These are phyloP conservation scores for Diospyros lotus DNA, from an alignment of 148 eudicot species.

Conservation along the genomic window DNA sequence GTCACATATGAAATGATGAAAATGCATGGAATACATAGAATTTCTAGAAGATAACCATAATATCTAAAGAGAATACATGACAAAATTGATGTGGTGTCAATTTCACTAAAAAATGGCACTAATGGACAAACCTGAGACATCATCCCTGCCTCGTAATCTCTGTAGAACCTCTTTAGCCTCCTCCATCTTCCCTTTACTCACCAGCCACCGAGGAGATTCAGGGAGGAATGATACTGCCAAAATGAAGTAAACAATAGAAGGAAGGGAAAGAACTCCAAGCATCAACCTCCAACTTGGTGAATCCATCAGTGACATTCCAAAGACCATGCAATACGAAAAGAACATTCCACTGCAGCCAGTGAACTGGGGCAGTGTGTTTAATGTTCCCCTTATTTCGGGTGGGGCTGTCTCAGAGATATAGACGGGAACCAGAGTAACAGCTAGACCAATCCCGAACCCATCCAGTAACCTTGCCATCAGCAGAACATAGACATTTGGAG, in stretches of 20 bases:
- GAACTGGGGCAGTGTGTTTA: conserved; percentile 90
- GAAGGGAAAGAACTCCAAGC: conserved; percentile 81
- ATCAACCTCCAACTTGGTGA: conserved; percentile 85
- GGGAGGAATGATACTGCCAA: conserved; percentile 64
- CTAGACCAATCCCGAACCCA: conserved; percentile 84
- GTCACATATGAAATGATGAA: background rate
- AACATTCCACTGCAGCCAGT: conserved; percentile 86
- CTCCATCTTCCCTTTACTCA: conserved; percentile 82
- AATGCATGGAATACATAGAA: background rate
- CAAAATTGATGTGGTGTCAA: background rate
- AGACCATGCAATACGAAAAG: conserved; percentile 80
- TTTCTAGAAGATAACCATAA: background rate
- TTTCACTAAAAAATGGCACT: background rate
- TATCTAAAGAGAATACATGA: background rate
- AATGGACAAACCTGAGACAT: conserved; percentile 62
- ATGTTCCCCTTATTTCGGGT: conserved; percentile 75
- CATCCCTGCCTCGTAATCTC: conserved; percentile 64
- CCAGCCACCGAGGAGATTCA: conserved; percentile 98
- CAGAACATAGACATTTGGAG: conserved; percentile 82
- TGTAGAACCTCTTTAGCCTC: conserved; percentile 81
- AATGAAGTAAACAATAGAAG: conserved; percentile 56
- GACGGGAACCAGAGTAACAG: conserved; percentile 79
- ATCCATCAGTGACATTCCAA: conserved; percentile 70
- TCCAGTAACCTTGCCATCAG: conserved; percentile 73
- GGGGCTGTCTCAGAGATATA: conserved; percentile 95